Evolutionary conservation across 192 early-diverging fungal species (phyloP).

Genomic region (Dimargaris xerosporica): DNA sequence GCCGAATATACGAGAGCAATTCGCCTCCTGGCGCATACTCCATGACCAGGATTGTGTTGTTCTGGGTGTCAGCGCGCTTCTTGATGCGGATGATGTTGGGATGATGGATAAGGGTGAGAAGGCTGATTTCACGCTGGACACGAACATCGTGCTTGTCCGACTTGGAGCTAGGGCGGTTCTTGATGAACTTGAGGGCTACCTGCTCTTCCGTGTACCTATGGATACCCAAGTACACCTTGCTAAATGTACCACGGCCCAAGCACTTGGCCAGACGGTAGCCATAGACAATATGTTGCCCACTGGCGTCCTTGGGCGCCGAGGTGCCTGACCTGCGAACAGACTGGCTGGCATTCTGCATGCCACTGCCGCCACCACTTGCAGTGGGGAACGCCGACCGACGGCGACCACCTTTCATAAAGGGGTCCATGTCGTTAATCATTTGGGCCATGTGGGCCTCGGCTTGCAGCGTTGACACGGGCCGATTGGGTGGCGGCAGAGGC

Average conservation of each 20-base stretch:
- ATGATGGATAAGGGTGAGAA: constrained; percentile 77
- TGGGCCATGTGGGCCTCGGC: constrained; percentile 4
- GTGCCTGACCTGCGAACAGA: background rate
- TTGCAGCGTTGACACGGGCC: background rate
- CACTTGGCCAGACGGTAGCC: constrained; percentile 7
- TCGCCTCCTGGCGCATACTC: constrained; percentile 76
- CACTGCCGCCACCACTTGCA: no score
- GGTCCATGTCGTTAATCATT: constrained; percentile 11
- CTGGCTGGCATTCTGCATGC: no score
- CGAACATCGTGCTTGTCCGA: constrained; percentile 56
- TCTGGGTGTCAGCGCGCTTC: constrained; percentile 64
- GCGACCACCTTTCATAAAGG: constrained; percentile 1
- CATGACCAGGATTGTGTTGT: constrained; percentile 73
- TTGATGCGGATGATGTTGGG: constrained; percentile 79
- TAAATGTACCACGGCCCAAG: constrained; percentile 31
- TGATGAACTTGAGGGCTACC: constrained; percentile 54
- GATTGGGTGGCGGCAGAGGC: background rate
- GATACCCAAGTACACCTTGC: constrained; percentile 30
- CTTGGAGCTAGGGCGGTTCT: constrained; percentile 29
- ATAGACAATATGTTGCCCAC: background rate
- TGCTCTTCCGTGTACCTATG: constrained; percentile 28
- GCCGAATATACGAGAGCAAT: constrained; percentile 75
- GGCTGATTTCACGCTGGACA: constrained; percentile 58
- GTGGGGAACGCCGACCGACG: constrained; percentile 9
- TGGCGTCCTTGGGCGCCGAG: background rate